These are phyloP conservation scores for Puccinia hordei DNA, from an alignment of 1,284 basidiomycete genomes.

Conservation along the genomic window DNA sequence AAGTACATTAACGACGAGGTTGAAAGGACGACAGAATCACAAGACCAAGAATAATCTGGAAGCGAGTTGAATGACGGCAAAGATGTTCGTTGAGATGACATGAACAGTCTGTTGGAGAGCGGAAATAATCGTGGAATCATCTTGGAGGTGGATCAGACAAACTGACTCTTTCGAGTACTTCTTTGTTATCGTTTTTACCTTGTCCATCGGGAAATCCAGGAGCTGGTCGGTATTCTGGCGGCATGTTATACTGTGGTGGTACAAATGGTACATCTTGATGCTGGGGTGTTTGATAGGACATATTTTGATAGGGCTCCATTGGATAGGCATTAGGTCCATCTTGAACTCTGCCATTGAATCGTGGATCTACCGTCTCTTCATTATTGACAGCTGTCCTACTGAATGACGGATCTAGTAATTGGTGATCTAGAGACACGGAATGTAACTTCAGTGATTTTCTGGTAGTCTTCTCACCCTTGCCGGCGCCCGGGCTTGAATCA, in stretches of 20 bases:
- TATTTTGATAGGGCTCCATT: slow-evolving; percentile 46
- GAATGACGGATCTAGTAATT: slow-evolving; percentile 49
- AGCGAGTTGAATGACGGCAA: background rate
- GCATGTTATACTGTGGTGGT: slow-evolving; percentile 41
- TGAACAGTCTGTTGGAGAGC: background rate
- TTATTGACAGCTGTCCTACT: slow-evolving; percentile 15
- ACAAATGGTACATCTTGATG: slow-evolving; percentile 47
- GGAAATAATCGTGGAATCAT: slow-evolving; percentile 9
- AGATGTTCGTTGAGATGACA: slow-evolving; percentile 7
- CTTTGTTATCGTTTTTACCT: slow-evolving; percentile 3
- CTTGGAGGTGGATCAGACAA: slow-evolving; percentile 40
- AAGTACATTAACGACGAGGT: slow-evolving; percentile 18
- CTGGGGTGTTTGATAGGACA: slow-evolving; percentile 20
- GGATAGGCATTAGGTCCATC: slow-evolving; percentile 31
- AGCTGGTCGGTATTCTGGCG: slow-evolving; percentile 35
- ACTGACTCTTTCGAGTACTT: slow-evolving; percentile 49
- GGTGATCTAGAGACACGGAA: slow-evolving; percentile 34
- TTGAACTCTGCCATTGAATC: slow-evolving; percentile 29
- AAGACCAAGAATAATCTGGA: slow-evolving; percentile 5
- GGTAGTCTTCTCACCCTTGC: background rate
- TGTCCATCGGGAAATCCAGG: background rate
- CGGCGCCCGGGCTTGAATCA: background rate
- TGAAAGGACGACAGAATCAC: background rate
- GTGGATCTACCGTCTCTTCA: slow-evolving; percentile 17
- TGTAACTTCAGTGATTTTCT: background rate